A percentile compares a stretch with the other conserved stretches of the same genome.
Evolutionary conservation across 2,329 filamentous ascomycete genomes (phyloP).

Genomic region (Exophiala oligosperma): DNA sequence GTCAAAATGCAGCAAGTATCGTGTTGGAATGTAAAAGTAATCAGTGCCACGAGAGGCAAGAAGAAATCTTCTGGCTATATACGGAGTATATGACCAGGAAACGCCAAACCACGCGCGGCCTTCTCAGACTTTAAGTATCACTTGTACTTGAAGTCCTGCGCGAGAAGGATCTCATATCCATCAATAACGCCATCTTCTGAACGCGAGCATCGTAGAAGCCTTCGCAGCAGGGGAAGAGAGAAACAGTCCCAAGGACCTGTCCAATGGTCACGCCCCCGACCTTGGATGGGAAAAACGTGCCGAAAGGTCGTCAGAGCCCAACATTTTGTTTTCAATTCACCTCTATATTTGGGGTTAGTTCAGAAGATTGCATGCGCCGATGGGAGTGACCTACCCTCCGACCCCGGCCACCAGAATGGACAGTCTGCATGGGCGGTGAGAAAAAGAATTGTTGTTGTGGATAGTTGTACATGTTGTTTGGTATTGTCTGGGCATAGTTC

Average conservation of each 20-base stretch:
- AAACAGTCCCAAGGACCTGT: not conserved
- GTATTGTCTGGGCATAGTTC: constrained; percentile 48
- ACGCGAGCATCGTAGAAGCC: too few relatives aligned
- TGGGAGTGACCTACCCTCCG: constrained; percentile 22
- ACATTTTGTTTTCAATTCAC: not conserved
- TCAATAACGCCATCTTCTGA: too few relatives aligned
- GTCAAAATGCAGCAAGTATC: too few relatives aligned
- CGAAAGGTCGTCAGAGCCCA: not conserved
- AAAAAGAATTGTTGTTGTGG: constrained; percentile 40
- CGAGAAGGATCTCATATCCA: too few relatives aligned
- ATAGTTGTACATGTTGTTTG: constrained; percentile 52
- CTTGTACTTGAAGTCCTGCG: too few relatives aligned
- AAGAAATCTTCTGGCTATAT: too few relatives aligned
- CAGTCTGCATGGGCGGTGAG: constrained; percentile 42
- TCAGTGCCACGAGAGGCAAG: too few relatives aligned
- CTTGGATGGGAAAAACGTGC: not conserved
- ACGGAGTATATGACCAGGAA: too few relatives aligned
- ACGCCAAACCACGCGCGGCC: too few relatives aligned
- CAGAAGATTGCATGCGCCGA: not conserved
- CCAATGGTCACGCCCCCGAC: not conserved
- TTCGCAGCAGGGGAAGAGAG: too few relatives aligned
- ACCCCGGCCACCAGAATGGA: constrained; percentile 52
- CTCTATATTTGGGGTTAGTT: not conserved
- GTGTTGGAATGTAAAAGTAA: too few relatives aligned
- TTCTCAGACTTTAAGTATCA: too few relatives aligned